Evolutionary conservation across 139 green algal species (phyloP).

Genomic region (Diplosphaera chodatii): DNA sequence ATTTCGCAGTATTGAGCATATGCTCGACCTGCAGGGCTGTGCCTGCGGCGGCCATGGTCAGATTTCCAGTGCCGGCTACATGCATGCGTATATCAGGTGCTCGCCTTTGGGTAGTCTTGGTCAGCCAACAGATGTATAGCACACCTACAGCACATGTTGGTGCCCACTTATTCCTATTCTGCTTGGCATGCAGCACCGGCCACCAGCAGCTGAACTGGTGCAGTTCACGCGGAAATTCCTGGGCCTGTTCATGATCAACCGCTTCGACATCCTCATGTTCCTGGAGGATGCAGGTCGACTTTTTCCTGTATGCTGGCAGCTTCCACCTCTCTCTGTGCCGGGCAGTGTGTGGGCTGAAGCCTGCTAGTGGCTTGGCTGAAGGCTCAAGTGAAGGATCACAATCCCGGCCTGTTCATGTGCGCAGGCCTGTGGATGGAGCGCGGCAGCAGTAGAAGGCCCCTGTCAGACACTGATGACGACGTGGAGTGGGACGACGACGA

Average conservation of each 20-base stretch:
- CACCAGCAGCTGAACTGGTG: not conserved
- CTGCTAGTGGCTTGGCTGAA: too few relatives aligned
- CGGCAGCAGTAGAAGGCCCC: not conserved
- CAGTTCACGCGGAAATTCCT: not conserved
- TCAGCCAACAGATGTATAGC: too few relatives aligned
- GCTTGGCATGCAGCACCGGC: not conserved
- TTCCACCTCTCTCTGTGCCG: too few relatives aligned
- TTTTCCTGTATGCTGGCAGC: too few relatives aligned
- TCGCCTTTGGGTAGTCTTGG: too few relatives aligned
- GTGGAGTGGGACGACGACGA: not conserved
- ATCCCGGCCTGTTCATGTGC: too few relatives aligned
- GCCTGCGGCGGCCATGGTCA: not conserved
- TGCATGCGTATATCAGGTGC: not conserved
- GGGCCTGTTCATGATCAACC: slow-evolving; percentile 1
- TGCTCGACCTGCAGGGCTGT: not conserved
- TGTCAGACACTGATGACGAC: not conserved
- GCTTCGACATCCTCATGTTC: not conserved
- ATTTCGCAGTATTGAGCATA: too few relatives aligned
- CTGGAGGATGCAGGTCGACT: not conserved
- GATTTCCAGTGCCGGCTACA: not conserved
- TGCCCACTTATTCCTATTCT: too few relatives aligned
- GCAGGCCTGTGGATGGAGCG: not conserved
- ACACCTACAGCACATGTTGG: too few relatives aligned
- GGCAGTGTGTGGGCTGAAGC: too few relatives aligned
- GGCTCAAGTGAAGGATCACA: too few relatives aligned